phyloP scores from a whole-genome alignment of 2,329 filamentous ascomycete genomes.

The Neophaeococcomyces mojaviensis region DNA sequence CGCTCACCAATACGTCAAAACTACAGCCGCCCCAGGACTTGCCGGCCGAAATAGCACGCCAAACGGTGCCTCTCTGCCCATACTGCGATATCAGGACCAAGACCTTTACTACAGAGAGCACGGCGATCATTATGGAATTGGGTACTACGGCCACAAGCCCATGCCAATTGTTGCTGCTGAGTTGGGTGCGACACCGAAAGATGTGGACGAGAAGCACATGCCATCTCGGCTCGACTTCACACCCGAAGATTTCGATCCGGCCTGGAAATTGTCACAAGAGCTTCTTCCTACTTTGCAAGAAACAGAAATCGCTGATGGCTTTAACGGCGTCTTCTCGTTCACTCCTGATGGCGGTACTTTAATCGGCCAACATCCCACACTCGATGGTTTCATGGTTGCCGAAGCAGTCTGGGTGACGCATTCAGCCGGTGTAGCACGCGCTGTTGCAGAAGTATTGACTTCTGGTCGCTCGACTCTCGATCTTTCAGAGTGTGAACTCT shows the following conservation, averaged over 20 bases:
- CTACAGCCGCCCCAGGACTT: constrained; percentile 44
- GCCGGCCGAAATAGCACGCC: constrained; percentile 35
- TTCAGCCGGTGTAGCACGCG: constrained; percentile 55
- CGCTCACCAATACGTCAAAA: constrained; percentile 59
- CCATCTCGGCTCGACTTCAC: constrained; percentile 57
- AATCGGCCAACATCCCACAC: constrained; percentile 49
- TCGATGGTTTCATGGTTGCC: constrained; percentile 57
- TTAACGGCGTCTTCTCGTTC: constrained; percentile 61
- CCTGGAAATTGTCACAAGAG: constrained; percentile 50
- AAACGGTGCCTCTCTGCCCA: constrained; percentile 49
- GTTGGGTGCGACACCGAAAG: constrained; percentile 45
- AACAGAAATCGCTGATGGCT: constrained; percentile 50
- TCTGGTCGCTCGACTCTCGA: constrained; percentile 50
- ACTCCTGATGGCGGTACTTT: constrained; percentile 57
- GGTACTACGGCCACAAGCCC: constrained; percentile 56
- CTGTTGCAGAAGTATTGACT: constrained; percentile 52
- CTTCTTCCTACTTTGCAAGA: constrained; percentile 47
- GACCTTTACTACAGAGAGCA: constrained; percentile 60
- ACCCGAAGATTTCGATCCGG: constrained; percentile 51
- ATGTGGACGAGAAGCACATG: constrained; percentile 55
- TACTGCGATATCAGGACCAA: constrained; percentile 55
- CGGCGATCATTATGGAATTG: constrained; percentile 55
- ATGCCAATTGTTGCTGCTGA: constrained; percentile 52
- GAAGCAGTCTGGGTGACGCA: constrained; percentile 64
- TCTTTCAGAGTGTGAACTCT: constrained; percentile 51